phyloP scores from a whole-genome alignment of 1,284 basidiomycete genomes.

The Leccinum huronense region DNA sequence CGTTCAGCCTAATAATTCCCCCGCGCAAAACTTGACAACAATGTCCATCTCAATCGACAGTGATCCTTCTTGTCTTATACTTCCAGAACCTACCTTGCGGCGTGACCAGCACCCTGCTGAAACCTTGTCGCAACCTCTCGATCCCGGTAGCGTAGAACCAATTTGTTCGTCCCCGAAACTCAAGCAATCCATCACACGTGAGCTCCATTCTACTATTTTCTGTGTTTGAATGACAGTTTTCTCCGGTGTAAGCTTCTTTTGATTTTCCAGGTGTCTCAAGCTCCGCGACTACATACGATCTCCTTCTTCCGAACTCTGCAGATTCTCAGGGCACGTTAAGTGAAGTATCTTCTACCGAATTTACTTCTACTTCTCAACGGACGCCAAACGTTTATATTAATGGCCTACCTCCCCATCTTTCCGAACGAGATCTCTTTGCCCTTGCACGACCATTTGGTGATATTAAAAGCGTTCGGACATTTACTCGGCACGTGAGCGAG shows the following conservation, averaged over 20 bases:
- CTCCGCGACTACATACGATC: constrained; percentile 14
- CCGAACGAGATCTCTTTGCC: constrained; percentile 59
- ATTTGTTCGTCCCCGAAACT: constrained; percentile 8
- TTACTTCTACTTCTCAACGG: constrained; percentile 22
- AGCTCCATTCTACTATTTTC: neutral
- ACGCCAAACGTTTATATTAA: constrained; percentile 70
- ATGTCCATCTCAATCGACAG: constrained; percentile 19
- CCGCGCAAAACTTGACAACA: constrained; percentile 16
- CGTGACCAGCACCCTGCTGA: constrained; percentile 12
- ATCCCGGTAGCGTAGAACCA: constrained; percentile 18
- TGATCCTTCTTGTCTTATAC: constrained; percentile 27
- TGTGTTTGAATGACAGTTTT: constrained; percentile 11
- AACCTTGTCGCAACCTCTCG: constrained; percentile 10
- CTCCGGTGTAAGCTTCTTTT: constrained; percentile 25
- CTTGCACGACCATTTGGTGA: constrained; percentile 54
- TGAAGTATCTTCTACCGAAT: constrained; percentile 18
- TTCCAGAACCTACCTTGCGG: constrained; percentile 14
- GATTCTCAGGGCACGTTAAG: constrained; percentile 18
- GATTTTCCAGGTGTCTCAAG: constrained; percentile 21
- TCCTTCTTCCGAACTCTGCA: constrained; percentile 5
- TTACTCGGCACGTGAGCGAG: constrained; percentile 61
- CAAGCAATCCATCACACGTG: constrained; percentile 29
- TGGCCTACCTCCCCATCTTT: constrained; percentile 61
- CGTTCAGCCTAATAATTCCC: constrained; percentile 22
- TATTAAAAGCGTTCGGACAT: constrained; percentile 60